Evolutionary conservation across 2,329 filamentous ascomycete genomes (phyloP), one percentile per base, ranked within the genome.

Genomic region (Colletotrichum brevisporum): DNA sequence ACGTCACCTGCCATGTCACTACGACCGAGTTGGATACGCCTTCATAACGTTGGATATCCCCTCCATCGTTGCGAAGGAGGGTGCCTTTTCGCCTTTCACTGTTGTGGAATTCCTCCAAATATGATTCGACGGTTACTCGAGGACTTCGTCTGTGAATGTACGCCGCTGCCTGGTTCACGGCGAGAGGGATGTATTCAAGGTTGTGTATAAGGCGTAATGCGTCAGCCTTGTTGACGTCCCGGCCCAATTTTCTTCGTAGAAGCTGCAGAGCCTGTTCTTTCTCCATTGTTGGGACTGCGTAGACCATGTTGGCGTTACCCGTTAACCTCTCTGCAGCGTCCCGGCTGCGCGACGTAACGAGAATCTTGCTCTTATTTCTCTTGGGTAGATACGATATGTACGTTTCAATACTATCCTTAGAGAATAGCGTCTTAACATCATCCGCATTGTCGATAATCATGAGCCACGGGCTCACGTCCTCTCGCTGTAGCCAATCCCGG

Each of bases 131-230:
- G 0, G 74, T 60, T 8, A 78, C 77, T 0, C 27, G 54, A 12
- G 6, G 45, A 0, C 79, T 69, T 21, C 79, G 74, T 12, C n/a
- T 74, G 6, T 79, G 77, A 0, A 82, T 81, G 13, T 79, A 82
- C 0, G 78, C 76, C 0, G 78, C 74, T 12, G 78, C 80, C 53
- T 82, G 79, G 2, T 71, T 76, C 0, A 82, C 45, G 0, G 80
- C 80, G 1, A 82, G 74, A 0, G 80, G 80, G 0, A 82, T 71
- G 21, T 75, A 66, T 3, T 79, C 78, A 0, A 82, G 67, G 78
- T 73, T 3, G 48, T 43, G 1, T 67, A 41, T 0, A 71, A 50
- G 15, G 71, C 62, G 0, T 58, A 62, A 50, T 2, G 57, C 56
- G 21, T 4, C 51, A 6, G 1, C 13, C 51, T 59, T 6, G 0